These are phyloP conservation scores for Globisporangium splendens DNA, from an alignment of 352 stramenopile species.

Conservation along the genomic window DNA sequence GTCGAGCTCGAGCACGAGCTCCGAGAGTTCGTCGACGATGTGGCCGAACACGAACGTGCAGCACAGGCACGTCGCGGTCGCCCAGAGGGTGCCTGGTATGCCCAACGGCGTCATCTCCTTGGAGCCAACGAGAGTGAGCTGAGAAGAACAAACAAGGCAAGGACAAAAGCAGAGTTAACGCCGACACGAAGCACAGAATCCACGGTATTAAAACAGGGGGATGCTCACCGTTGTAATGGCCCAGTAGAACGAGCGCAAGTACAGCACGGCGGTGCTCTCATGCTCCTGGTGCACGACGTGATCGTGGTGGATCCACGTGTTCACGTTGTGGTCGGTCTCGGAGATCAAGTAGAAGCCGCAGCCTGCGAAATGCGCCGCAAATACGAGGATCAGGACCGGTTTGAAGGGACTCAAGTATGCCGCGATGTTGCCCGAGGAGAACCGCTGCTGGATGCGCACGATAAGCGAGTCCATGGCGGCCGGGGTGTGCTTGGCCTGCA, in stretches of 20 bases:
- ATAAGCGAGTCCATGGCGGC: conserved; percentile 57
- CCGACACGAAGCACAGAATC: no score
- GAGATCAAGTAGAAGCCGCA: conserved; percentile 77
- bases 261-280: conserved; percentile 39
- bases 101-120: conserved; percentile 64
- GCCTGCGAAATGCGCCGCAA: conserved; percentile 56
- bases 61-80: conserved; percentile 56
- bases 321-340: conserved; percentile 49
- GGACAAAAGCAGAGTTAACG: not conserved
- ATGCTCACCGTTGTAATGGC: conserved; percentile 54
- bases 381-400: conserved; percentile 54
- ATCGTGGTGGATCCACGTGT: conserved; percentile 70
- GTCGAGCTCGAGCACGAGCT: conserved; percentile 75
- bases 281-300: conserved; percentile 69
- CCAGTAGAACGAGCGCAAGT: conserved; percentile 78
- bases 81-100: conserved; percentile 60
- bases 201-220: not conserved
- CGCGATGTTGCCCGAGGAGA: conserved; percentile 56
- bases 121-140: conserved; percentile 68
- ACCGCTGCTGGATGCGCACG: conserved; percentile 61
- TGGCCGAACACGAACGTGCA: conserved; percentile 79
- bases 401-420: conserved; percentile 65
- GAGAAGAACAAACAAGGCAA: conserved; percentile 1
- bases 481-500: conserved; percentile 39
- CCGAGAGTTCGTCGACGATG: conserved; percentile 73